phyloP scores from a whole-genome alignment of 768 basidiomycete species.

The Suillus lakei region DNA sequence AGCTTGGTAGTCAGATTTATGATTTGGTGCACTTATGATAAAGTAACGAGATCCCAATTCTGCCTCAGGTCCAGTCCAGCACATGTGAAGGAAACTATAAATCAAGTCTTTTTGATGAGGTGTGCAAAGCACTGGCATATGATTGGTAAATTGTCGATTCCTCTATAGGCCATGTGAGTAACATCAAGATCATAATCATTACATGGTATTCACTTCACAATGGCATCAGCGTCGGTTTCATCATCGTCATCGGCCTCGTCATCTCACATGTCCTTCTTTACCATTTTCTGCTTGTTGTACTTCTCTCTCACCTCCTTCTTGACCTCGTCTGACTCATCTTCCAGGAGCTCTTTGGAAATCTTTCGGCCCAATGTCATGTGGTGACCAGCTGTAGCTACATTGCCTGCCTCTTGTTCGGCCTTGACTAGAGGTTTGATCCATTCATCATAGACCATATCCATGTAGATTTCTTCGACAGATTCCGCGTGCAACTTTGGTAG shows the following conservation, averaged over 20 bases:
- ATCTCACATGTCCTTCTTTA: neutral
- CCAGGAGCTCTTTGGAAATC: conserved; percentile 9
- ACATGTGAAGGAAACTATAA: conserved; percentile 8
- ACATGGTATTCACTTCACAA: neutral
- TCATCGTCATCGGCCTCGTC: neutral
- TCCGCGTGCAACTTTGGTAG: neutral
- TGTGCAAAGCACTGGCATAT: neutral
- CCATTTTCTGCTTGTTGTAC: conserved; percentile 7
- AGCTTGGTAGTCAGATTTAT: neutral
- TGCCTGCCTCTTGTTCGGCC: conserved; percentile 6
- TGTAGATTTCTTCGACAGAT: conserved; percentile 1
- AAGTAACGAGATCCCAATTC: conserved; percentile 10
- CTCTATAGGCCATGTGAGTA: conserved; percentile 1
- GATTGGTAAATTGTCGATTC: conserved; percentile 7
- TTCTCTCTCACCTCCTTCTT: conserved; percentile 4
- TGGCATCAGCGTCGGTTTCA: neutral
- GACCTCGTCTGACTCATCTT: neutral
- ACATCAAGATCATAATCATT: neutral
- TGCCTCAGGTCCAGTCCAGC: conserved; percentile 8
- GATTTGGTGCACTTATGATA: conserved; percentile 1
- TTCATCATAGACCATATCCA: neutral
- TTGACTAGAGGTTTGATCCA: conserved; percentile 6
- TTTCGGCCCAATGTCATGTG: neutral
- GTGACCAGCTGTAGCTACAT: neutral
- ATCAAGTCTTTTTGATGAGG: conserved; percentile 1